Conservation (phyloP, 768 basidiomycete genomes). For the Auricularia sp. region DNA sequence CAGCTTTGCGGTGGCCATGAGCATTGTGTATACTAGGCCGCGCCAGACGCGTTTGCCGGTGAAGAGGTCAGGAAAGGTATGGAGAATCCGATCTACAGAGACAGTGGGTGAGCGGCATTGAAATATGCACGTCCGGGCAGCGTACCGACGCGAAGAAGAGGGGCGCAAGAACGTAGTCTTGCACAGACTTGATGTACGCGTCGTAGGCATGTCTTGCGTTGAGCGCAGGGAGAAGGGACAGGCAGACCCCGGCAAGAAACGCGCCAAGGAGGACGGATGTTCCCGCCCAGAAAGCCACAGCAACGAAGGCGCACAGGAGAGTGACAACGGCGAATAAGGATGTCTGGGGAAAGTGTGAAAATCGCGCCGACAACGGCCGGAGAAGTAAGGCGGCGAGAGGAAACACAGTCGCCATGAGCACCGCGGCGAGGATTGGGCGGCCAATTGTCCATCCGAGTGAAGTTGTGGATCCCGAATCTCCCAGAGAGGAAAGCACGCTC, state of each 20-base stretch:
- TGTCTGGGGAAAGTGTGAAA: no score
- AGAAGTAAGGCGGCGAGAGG: no score
- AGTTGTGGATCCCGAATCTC: conserved; percentile 1
- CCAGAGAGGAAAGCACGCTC: not conserved
- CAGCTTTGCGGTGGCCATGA: conserved; percentile 49
- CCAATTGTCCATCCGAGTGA: conserved; percentile 32
- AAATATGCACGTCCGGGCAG: not conserved
- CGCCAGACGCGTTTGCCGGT: conserved; percentile 37
- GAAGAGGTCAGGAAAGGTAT: conserved; percentile 41
- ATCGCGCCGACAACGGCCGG: no score
- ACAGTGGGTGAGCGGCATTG: not conserved
- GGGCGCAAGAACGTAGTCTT: conserved; percentile 40
- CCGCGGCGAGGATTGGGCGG: conserved; percentile 39
- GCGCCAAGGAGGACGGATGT: conserved; percentile 56
- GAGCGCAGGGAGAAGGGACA: conserved; percentile 26
- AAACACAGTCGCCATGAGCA: no score
- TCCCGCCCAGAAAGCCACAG: conserved; percentile 41
- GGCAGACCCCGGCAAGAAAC: conserved; percentile 45
- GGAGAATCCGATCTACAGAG: conserved; percentile 44
- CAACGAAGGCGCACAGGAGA: conserved; percentile 35
- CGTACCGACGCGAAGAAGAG: conserved; percentile 42
- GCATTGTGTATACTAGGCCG: conserved; percentile 44
- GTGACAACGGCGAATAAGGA: conserved; percentile 29
- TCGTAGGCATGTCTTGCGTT: conserved; percentile 25
- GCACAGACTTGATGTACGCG: conserved; percentile 27